Evolutionary conservation across 805 yeast genomes (phyloP), one percentile per base, ranked within the genome.

Genomic region (Candida corydali): DNA sequence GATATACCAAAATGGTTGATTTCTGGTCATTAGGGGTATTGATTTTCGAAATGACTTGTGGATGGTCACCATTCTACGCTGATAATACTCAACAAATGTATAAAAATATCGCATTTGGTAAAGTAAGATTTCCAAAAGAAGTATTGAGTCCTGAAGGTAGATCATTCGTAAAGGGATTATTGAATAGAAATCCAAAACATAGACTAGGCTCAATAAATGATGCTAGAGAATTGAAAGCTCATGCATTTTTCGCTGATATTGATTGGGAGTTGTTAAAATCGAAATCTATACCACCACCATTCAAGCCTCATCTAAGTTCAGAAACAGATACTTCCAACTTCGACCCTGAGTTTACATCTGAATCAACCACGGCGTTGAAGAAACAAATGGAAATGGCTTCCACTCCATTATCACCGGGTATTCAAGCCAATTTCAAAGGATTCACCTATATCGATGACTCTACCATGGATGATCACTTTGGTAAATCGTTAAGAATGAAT

Each of bases 51-150:
- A 93, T 93, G 98, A 89, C 98, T 62, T 93, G 98, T 66, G 98
- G 98, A 35, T 93, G 98, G 98, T 85, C 96, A 4, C 98, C 98
- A 38, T 93, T 93, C 61, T 93, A 87, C 54, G 98, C 98, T 18
- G 97, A 91, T 45, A 91, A 87, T 60, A 88, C 95, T 34, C 98
- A 93, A 67, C 96, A 93, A 62, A 93, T 93, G 98, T 93, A 93
- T 66, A 93, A 91, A 67, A 93, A 93, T 64, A 93, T 93, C 67
- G 98, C 98, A 4, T 93, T 88, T 63, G 98, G 98, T 44, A 93
- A 91, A 61, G 98, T 93, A 30, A 76, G 96, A 54, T 93, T 93
- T 62, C 98, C 98, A 34, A 87, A 91, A 59, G 98, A 93, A 57
- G 94, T 93, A 17, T 69, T 93, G 40, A 83, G 95, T 32, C 76